Evolutionary conservation across 306 rosid genomes (phyloP), one percentile per base, ranked within the genome.

Genomic region (Rosa lucieae): DNA sequence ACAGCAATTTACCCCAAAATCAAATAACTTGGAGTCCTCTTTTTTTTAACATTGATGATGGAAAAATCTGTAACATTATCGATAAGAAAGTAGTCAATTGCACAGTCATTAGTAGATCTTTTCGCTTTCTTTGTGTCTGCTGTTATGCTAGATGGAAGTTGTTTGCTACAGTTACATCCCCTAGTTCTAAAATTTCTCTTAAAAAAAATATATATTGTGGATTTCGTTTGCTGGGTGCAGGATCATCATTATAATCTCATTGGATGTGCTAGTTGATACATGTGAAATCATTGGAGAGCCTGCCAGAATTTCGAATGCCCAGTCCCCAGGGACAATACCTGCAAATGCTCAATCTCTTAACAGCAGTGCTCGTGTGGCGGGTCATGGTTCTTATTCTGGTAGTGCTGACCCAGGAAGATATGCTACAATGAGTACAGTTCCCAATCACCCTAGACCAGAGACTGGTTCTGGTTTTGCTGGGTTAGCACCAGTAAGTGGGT

Each of bases 271-370:
- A n/a, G 18, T 80, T 55, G 92, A 87, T 49, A 79, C 43, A 75
- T 89, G 92, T 84, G 97, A 89, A 4, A 7, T 81, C 65, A 87
- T 92, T 79, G 97, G 97, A 29, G 79, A 87, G 40, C 95, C 97
- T 52, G 80, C 35, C 46, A 87, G 26, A 82, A 39, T 44, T 67
- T 37, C 13, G 46, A 43, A 77, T 76, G 70, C 79, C 10, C 85
- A 79, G 59, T 29, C 88, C 10, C 77, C 89, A 11, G 91, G 85
- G 58, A n/a, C 73, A 26, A 46, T 53, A 37, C 42, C 79, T 46
- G 92, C 86, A 61, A 85, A 83, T 72, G 47, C 86, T 44, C 88
- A 79, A 82, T 35, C 90, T 70, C 48, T 80, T 55, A 72, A 78
- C 65, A 72, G 82, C 37, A 46, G 62, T 76, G 61, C 87, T 53